Evolutionary conservation across 2,329 filamentous ascomycete genomes (phyloP), one percentile per base, ranked within the genome.

Genomic region (Fusarium sp.): DNA sequence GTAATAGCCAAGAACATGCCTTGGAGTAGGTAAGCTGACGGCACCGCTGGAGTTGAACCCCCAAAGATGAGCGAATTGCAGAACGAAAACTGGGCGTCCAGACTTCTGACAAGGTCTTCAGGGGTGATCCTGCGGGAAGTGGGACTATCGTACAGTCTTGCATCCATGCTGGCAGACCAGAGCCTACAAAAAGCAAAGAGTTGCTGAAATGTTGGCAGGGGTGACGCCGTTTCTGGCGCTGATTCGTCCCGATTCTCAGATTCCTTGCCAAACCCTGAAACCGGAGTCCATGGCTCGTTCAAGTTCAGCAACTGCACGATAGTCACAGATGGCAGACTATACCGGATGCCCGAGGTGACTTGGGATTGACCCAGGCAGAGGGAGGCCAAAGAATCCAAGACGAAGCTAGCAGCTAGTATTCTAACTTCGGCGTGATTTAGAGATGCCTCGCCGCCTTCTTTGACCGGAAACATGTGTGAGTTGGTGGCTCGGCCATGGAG

Each of bases 341-440:
- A 64, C 17, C 70, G 67, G 33, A 75, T 67, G 9, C 76, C 73
- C 1, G 70, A 67, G 6, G 76, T 75, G 42, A 72, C 69, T 51
- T 78, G 75, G 5, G 70, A 70, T 12, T 78, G 84, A n/a, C 85
- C 81, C 5, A 90, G 82, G 10, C 87, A 83, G 20, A 88, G 79
- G 10, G 88, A 87, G 16, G 91, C 79, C 24, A 91, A 79, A 16
- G 87, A 89, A 61, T 93, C 92, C 2, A 94, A 80, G 6, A 92
- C 83, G 66, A 91, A 90, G 69, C 91, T 92, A 5, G 88, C 90
- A 24, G 90, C 85, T 51, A 81, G 70, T 60, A 80, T 74, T 67
- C 80, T 71, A 6, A 72, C 63, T 29, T 75, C 55, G 4, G 66
- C 66, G 5, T 72, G 58, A 65, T 73, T 58, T n/a, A 70, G 22